phyloP scores from a whole-genome alignment of 768 basidiomycete species.

The Rhizopogon vinicolor region DNA sequence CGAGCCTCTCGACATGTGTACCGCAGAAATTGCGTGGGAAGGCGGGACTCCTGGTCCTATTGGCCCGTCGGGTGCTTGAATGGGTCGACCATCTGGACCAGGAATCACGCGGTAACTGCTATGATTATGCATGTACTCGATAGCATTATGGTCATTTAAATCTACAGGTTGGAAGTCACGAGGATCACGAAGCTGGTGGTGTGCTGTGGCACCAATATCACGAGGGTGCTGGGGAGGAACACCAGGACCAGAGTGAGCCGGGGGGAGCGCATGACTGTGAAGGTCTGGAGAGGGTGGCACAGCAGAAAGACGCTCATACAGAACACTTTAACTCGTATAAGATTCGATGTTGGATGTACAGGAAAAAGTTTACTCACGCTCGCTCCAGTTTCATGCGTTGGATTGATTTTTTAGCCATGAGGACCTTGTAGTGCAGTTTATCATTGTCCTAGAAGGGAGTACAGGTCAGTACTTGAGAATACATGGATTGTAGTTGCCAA shows the following conservation, averaged over 20 bases:
- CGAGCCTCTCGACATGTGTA: constrained; percentile 41
- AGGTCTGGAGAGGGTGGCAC: constrained; percentile 53
- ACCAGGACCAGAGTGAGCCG: constrained; percentile 29
- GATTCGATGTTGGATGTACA: constrained; percentile 4
- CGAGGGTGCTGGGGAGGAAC: constrained; percentile 30
- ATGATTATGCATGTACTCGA: constrained; percentile 48
- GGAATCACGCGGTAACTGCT: constrained; percentile 42
- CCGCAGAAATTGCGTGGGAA: constrained; percentile 32
- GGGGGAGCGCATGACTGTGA: constrained; percentile 35
- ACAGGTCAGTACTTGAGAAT: constrained; percentile 4
- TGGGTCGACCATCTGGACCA: constrained; percentile 45
- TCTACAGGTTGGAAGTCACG: constrained; percentile 36
- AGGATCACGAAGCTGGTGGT: constrained; percentile 28
- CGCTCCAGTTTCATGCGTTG: constrained; percentile 85
- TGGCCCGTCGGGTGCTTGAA: constrained; percentile 45
- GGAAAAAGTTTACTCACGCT: constrained; percentile 54
- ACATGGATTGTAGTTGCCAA: constrained; percentile 28
- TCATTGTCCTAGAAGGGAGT: constrained; percentile 68
- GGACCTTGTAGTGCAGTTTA: constrained; percentile 77
- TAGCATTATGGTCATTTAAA: constrained; percentile 42
- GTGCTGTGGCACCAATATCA: constrained; percentile 12
- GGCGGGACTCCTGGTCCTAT: constrained; percentile 35
- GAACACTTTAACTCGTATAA: constrained; percentile 44
- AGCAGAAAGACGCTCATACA: constrained; percentile 73
- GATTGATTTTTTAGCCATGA: constrained; percentile 76